A percentile compares a stretch with the other conserved stretches of the same genome.
Evolutionary conservation across 1,284 basidiomycete species (phyloP).

Genomic region (Trichosporon asahii): DNA sequence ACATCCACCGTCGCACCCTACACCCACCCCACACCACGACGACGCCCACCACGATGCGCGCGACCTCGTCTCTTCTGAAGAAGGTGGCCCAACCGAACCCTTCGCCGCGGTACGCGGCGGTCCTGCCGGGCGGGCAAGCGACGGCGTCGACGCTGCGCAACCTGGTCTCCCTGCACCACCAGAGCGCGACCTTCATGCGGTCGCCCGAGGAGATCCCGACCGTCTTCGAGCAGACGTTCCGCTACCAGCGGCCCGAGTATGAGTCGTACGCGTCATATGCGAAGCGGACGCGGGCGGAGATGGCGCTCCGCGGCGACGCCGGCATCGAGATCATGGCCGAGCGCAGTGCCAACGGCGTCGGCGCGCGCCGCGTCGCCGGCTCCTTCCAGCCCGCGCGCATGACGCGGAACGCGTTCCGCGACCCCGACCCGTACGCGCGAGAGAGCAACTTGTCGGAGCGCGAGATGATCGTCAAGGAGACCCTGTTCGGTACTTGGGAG

Average conservation of each 20-base stretch:
- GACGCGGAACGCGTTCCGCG: slow-evolving; percentile 15
- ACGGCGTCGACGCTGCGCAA: slow-evolving; percentile 30
- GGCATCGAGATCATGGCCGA: slow-evolving; percentile 22
- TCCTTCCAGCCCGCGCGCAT: slow-evolving; percentile 3
- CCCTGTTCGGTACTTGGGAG: slow-evolving; percentile 45
- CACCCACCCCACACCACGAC: neutral
- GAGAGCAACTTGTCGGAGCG: slow-evolving; percentile 30
- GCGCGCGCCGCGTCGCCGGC: slow-evolving; percentile 13
- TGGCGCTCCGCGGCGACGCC: slow-evolving; percentile 4
- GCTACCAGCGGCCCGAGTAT: slow-evolving; percentile 24
- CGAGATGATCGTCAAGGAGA: slow-evolving; percentile 40
- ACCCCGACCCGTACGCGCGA: neutral
- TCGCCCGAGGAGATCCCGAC: slow-evolving; percentile 30
- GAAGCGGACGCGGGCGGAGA: neutral
- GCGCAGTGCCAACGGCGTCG: slow-evolving; percentile 14
- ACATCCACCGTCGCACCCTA: neutral
- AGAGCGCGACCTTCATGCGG: slow-evolving; percentile 43
- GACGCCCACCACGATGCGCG: neutral
- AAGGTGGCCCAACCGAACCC: neutral
- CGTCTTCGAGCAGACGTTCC: slow-evolving; percentile 41
- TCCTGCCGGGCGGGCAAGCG: slow-evolving; percentile 24
- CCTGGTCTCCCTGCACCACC: slow-evolving; percentile 46
- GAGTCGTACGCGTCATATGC: slow-evolving; percentile 20
- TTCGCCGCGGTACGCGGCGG: neutral
- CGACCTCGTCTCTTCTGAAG: neutral